A percentile compares a stretch with the other conserved stretches of the same genome.
phyloP scores from a whole-genome alignment of 768 basidiomycete species.

The Rhodocollybia butyracea region DNA sequence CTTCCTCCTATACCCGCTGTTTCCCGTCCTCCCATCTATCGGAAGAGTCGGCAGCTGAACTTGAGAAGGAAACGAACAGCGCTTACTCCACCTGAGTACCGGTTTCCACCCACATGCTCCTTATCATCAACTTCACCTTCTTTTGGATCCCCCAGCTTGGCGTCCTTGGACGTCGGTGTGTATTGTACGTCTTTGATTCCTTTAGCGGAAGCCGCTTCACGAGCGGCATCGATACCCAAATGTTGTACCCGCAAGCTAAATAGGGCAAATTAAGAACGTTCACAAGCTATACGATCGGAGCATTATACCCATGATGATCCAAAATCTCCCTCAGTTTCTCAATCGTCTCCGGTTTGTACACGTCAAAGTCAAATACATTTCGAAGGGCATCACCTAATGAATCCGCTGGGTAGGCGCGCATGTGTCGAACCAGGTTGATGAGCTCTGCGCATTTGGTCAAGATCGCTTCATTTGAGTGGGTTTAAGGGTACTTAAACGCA shows the following conservation, averaged over 20 bases:
- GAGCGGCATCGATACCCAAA: conserved; percentile 55
- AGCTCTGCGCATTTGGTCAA: conserved; percentile 38
- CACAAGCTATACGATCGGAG: too few relatives aligned
- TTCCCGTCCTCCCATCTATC: conserved; percentile 60
- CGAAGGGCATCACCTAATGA: conserved; percentile 54
- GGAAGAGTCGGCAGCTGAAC: not conserved
- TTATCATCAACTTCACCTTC: conserved; percentile 62
- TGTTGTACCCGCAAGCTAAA: conserved; percentile 48
- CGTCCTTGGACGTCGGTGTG: conserved; percentile 44
- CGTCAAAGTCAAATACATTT: conserved; percentile 70
- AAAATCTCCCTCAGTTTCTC: conserved; percentile 58
- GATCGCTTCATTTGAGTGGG: not conserved
- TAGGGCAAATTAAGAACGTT: too few relatives aligned
- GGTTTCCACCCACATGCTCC: conserved; percentile 60
- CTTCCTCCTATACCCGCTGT: conserved; percentile 65
- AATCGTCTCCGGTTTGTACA: conserved; percentile 63
- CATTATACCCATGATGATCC: conserved; percentile 52
- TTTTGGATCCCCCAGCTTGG: conserved; percentile 52
- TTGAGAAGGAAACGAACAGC: not conserved
- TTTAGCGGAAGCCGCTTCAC: conserved; percentile 40
- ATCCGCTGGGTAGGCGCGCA: conserved; percentile 59
- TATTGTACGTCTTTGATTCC: conserved; percentile 56
- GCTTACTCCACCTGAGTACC: conserved; percentile 62
- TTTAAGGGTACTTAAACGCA: conserved; percentile 14
- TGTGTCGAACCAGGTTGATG: conserved; percentile 62